Evolutionary conservation across 2,329 filamentous ascomycete species (phyloP).

Genomic region (Scedosporium minutisporum): DNA sequence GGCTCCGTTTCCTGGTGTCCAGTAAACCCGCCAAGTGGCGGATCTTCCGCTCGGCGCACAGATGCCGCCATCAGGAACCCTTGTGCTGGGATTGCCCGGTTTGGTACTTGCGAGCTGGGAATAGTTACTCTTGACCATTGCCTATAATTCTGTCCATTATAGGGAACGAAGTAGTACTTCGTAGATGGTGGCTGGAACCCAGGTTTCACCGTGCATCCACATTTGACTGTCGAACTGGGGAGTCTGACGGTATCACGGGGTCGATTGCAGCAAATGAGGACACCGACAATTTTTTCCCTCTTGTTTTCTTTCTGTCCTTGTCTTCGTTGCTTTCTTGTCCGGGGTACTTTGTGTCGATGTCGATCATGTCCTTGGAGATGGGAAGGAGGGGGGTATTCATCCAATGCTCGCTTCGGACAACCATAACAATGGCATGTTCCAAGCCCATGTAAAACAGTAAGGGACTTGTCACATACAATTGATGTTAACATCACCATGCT

Average conservation of each 20-base stretch:
- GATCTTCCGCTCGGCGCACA: neutral
- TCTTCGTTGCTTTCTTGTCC: neutral
- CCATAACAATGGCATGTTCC: neutral
- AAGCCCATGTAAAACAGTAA: neutral
- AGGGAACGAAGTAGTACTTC: neutral
- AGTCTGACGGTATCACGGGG: neutral
- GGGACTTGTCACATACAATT: neutral
- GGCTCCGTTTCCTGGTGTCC: neutral
- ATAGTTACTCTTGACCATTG: neutral
- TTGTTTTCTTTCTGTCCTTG: neutral
- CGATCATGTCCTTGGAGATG: neutral
- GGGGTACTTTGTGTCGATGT: neutral
- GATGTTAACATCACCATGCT: neutral
- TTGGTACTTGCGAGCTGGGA: neutral
- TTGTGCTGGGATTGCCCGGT: neutral
- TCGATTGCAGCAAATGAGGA: neutral
- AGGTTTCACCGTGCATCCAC: neutral
- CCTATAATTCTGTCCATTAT: neutral
- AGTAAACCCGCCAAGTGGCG: conserved; percentile 1
- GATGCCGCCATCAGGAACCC: neutral
- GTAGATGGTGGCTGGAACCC: neutral
- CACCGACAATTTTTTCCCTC: neutral
- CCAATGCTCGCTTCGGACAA: neutral
- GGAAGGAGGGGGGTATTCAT: neutral
- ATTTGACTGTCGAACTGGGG: neutral